Evolutionary conservation across 768 basidiomycete genomes (phyloP).

Genomic region (Arthromyces matolae): DNA sequence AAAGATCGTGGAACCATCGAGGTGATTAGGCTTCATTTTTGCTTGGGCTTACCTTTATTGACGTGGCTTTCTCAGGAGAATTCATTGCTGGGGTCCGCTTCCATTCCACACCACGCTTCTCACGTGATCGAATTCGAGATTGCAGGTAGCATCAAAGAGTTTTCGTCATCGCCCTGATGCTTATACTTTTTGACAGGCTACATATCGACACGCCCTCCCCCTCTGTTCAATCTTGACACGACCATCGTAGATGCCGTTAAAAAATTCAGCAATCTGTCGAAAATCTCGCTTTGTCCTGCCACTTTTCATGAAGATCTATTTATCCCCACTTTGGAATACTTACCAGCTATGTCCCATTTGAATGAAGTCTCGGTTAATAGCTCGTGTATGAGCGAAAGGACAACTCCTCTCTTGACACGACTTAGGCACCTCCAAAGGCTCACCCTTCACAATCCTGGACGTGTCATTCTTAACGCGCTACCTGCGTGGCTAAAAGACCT

Average conservation of each 20-base stretch:
- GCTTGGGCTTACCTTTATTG: background rate
- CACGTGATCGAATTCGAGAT: constrained; percentile 43
- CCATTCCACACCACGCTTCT: constrained; percentile 33
- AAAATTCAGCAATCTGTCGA: constrained; percentile 30
- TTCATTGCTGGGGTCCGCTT: constrained; percentile 38
- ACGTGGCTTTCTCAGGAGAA: constrained; percentile 21
- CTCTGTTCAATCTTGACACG: constrained; percentile 26
- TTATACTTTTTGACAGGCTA: constrained; percentile 15
- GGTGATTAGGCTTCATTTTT: constrained; percentile 23
- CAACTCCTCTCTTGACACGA: constrained; percentile 26
- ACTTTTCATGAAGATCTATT: constrained; percentile 34
- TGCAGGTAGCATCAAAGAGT: constrained; percentile 31
- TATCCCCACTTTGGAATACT: constrained; percentile 20
- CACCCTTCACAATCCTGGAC: constrained; percentile 33
- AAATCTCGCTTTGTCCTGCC: constrained; percentile 30
- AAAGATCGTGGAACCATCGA: constrained; percentile 30
- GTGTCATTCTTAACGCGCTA: constrained; percentile 39
- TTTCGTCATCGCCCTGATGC: background rate
- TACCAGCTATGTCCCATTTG: constrained; percentile 20
- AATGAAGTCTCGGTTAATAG: constrained; percentile 31
- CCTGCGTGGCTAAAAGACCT: constrained; percentile 42
- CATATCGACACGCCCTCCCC: constrained; percentile 25
- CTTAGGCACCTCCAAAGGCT: constrained; percentile 28
- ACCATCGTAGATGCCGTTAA: constrained; percentile 26
- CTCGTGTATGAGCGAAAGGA: constrained; percentile 31